These are phyloP conservation scores for Neodidymelliopsis sp. DNA, from an alignment of 2,329 filamentous ascomycete genomes.

Conservation along the genomic window DNA sequence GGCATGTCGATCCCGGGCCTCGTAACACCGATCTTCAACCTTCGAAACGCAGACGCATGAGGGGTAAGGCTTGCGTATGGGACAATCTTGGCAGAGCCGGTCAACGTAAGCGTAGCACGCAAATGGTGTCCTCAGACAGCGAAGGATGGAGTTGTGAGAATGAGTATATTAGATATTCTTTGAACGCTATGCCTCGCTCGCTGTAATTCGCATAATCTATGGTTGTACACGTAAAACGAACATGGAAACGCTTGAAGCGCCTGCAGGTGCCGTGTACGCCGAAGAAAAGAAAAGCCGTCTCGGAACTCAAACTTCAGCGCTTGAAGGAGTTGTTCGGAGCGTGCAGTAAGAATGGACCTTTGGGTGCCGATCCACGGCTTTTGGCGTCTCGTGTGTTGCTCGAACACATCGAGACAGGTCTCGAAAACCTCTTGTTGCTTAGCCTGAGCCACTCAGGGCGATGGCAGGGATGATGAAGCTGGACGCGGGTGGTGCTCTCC, in stretches of 20 bases:
- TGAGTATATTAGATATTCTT: neutral
- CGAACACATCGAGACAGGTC: neutral
- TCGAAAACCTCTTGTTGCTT: neutral
- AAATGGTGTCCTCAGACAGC: no score
- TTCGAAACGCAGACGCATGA: neutral
- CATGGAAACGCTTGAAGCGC: slow-evolving; percentile 12
- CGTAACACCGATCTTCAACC: neutral
- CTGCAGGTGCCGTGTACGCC: slow-evolving; percentile 10
- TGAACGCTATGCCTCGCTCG: slow-evolving; percentile 12
- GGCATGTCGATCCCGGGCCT: slow-evolving; percentile 9
- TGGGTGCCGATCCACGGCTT: slow-evolving; percentile 8
- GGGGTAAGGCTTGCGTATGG: neutral
- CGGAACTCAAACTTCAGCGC: slow-evolving; percentile 38
- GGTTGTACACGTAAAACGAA: slow-evolving; percentile 6
- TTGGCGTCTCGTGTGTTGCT: slow-evolving; percentile 1
- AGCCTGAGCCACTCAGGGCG: no score
- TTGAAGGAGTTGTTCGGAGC: slow-evolving; percentile 34
- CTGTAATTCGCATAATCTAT: slow-evolving; percentile 9
- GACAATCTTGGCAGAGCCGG: no score
- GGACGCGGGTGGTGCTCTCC: neutral
- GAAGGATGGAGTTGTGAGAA: neutral
- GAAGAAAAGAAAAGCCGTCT: slow-evolving; percentile 4
- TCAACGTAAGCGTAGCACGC: no score
- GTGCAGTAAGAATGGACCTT: slow-evolving; percentile 8
- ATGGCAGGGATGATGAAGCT: neutral